Conservation (phyloP, 164 flowering plant species). For the Kalanchoe fedtschenkoi region DNA sequence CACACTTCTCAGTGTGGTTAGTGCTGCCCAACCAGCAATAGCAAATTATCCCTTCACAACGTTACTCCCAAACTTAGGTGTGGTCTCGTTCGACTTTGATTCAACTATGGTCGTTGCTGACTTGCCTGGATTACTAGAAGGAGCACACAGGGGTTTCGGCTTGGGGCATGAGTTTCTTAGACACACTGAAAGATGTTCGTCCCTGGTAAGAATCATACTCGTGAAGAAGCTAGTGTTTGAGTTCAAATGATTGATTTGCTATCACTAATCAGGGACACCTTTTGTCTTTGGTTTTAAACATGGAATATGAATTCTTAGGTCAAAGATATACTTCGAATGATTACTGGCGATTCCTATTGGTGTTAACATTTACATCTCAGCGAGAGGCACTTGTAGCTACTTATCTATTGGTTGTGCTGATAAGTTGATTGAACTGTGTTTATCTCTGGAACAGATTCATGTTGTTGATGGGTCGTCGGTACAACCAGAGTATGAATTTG, state of each 20-base stretch:
- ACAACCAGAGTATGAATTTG: conserved; percentile 86
- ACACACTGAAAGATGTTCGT: conserved; percentile 92
- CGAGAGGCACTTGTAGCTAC: background rate
- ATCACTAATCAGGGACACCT: no score
- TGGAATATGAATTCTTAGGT: background rate
- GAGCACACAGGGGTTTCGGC: conserved; percentile 94
- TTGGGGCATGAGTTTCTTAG: conserved; percentile 92
- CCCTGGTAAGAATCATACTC: conserved; percentile 49
- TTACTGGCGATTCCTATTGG: background rate
- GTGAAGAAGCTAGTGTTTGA: background rate
- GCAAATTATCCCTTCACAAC: conserved; percentile 97
- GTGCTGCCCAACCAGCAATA: conserved; percentile 89
- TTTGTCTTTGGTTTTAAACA: background rate
- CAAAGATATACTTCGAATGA: conserved; percentile 8
- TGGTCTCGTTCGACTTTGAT: conserved; percentile 82
- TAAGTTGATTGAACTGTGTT: background rate
- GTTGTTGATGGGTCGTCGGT: conserved; percentile 81
- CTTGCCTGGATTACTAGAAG: conserved; percentile 96
- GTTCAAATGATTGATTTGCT: no score
- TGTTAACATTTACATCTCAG: background rate
- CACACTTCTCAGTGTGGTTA: conserved; percentile 78
- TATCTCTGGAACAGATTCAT: conserved; percentile 50
- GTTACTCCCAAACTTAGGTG: conserved; percentile 88
- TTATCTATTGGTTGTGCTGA: background rate
- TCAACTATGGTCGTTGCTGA: conserved; percentile 89